Base-by-base conservation (phyloP, 2,329 filamentous ascomycete species). In the Paraphoma chrysanthemicola region DNA sequence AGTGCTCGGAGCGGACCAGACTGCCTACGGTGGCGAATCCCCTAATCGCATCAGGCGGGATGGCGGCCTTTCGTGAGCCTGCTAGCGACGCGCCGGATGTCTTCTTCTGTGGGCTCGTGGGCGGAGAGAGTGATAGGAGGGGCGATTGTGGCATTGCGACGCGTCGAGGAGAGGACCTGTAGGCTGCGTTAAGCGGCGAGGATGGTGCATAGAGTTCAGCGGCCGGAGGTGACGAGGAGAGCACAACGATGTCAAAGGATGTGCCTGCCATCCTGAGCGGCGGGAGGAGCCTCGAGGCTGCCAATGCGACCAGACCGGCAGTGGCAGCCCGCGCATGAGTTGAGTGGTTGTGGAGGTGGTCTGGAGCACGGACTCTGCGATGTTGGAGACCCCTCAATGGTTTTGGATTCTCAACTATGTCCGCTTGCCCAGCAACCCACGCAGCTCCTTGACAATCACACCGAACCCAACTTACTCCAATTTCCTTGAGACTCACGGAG, bases 1-100 rank as follows among this genome's bases (percentile, higher is more conserved):
- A 68, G 46, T 70, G 67, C 39, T 69, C 64, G 1, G 70, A 70
- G 52, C 63, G 66, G n/a, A 76, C 50, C 14, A 77, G 56, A 50
- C 68, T 73, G 49, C 62, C 61, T 6, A 73, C 72, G 53, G 72
- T 75, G 65, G 71, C 71, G 51, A 76, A 77, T 18, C 73, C 74
- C 53, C 67, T 65, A 2, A 60, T 46, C 11, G 63, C 66, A 7
- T 59, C 66, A 17, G 65, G 56, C 18, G 74, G 69, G 30, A 73
- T 64, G 1, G 63, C 51, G 18, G 62, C 64, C 48, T 69, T 72
- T 42, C 67, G 63, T 29, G 68, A 68, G 4, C 69, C 71, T 17
- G 58, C 57, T 52, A 51, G 63, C 23, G 73, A 73, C 71, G 69
- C 70, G 69, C 62, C 62, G 41, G 33, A 5, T 0, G 55, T 44